phyloP scores from a whole-genome alignment of 768 basidiomycete species.

The Auricularia sp. region DNA sequence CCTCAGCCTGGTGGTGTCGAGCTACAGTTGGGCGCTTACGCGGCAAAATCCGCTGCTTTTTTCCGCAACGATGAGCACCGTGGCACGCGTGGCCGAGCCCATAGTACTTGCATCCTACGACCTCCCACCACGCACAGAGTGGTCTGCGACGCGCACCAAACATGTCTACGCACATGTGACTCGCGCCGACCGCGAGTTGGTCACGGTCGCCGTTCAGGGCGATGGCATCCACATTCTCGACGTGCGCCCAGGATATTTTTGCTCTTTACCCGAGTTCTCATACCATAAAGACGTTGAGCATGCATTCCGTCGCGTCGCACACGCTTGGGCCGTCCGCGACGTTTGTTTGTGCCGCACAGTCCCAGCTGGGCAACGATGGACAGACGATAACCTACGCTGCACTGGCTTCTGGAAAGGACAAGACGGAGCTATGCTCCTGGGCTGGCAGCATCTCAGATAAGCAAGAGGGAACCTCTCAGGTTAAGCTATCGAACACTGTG shows the following conservation, averaged over 20 bases:
- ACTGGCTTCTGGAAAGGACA: background rate
- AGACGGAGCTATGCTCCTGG: background rate
- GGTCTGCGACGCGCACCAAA: background rate
- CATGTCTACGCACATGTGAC: background rate
- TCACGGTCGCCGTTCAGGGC: slow-evolving; percentile 57
- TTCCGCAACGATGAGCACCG: too few species aligned
- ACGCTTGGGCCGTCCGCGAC: background rate
- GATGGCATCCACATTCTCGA: slow-evolving; percentile 72
- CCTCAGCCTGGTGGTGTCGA: too few species aligned
- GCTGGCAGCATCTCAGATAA: background rate
- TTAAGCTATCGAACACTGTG: background rate
- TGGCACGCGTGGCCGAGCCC: background rate
- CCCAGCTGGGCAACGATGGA: background rate
- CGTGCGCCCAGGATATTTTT: slow-evolving; percentile 30
- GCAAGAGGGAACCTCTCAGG: background rate
- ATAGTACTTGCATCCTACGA: background rate
- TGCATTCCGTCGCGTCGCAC: background rate
- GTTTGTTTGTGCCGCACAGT: background rate
- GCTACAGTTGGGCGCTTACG: too few species aligned
- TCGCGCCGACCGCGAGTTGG: slow-evolving; percentile 12
- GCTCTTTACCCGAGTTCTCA: background rate
- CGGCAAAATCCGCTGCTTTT: too few species aligned
- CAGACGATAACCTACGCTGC: background rate
- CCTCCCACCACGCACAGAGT: background rate
- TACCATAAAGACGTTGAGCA: background rate